A percentile compares a stretch with the other conserved stretches of the same genome.
phyloP scores from a whole-genome alignment of 228 moss, liverwort and hornwort genomes.

The Sphagnum magellanicum region DNA sequence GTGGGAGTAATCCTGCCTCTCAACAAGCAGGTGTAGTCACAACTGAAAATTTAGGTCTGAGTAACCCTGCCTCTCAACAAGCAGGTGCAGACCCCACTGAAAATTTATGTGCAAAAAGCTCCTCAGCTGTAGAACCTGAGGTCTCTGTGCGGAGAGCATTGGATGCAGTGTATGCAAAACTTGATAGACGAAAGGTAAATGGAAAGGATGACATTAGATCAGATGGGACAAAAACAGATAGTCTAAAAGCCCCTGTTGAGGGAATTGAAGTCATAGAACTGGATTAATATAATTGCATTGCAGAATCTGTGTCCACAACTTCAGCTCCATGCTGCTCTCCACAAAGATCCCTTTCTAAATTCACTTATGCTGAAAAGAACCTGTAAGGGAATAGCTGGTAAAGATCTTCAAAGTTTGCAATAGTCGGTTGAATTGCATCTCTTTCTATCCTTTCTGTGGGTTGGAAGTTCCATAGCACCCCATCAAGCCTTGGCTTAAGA shows the following conservation, averaged over 20 bases:
- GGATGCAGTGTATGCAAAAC: slow-evolving; percentile 46
- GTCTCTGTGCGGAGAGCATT: slow-evolving; percentile 68
- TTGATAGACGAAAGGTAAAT: slow-evolving; percentile 25
- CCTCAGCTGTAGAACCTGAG: slow-evolving; percentile 29
- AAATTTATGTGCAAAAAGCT: slow-evolving; percentile 26
- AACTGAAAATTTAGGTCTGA: slow-evolving; percentile 17
- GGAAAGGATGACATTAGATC: slow-evolving; percentile 20
- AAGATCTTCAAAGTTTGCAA: too few relatives aligned
- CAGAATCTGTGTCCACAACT: too few relatives aligned
- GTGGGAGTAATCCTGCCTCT: slow-evolving; percentile 1
- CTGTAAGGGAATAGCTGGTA: too few relatives aligned
- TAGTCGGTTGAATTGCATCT: too few relatives aligned
- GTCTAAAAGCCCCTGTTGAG: slow-evolving; percentile 14
- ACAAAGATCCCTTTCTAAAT: too few relatives aligned
- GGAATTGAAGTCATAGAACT: slow-evolving; percentile 46
- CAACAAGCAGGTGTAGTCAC: slow-evolving; percentile 9
- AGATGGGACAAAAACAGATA: slow-evolving; percentile 19
- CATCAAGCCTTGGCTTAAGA: too few relatives aligned
- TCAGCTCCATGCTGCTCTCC: too few relatives aligned
- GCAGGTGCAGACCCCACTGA: slow-evolving; percentile 14
- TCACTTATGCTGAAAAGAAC: too few relatives aligned
- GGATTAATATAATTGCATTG: slow-evolving; percentile 10
- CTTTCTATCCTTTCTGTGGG: too few relatives aligned
- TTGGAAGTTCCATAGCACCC: too few relatives aligned
- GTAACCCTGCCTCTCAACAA: slow-evolving; percentile 5